Conservation (phyloP, 2,329 filamentous ascomycete species). For the Aureobasidium sp. region DNA sequence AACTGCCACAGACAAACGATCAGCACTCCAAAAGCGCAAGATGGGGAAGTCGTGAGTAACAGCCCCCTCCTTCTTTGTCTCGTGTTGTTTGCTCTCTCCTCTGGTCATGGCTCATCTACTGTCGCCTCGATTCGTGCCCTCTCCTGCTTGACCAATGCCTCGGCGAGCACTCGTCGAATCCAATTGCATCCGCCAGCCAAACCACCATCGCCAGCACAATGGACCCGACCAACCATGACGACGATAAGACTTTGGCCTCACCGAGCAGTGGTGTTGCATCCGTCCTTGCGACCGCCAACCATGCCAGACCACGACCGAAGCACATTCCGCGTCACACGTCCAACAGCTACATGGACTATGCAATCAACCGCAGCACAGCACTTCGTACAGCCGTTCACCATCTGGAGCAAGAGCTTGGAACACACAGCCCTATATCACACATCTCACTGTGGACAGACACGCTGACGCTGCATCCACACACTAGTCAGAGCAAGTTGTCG, state of each 20-base stretch:
- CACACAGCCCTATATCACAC: constrained; percentile 24
- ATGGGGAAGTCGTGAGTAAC: constrained; percentile 18
- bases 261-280: not conserved
- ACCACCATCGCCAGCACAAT: not conserved
- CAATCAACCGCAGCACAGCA: constrained; percentile 27
- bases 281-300: constrained; percentile 20
- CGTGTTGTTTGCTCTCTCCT: not conserved
- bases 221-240: not conserved
- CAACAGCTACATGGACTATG: constrained; percentile 27
- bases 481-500: constrained; percentile 95
- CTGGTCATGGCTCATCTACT: not conserved
- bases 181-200: not conserved
- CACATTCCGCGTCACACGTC: constrained; percentile 28
- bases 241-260: not conserved
- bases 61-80: constrained; percentile 1
- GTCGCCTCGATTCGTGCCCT: not conserved
- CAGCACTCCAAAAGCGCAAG: constrained; percentile 6
- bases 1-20: not conserved
- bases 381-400: constrained; percentile 27
- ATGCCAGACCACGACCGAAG: constrained; percentile 28
- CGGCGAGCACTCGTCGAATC: not conserved
- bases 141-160: not conserved
- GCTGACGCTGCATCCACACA: constrained; percentile 27
- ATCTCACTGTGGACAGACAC: constrained; percentile 23
- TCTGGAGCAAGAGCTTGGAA: constrained; percentile 27